Evolutionary conservation across 148 eudicot genomes (phyloP).

Genomic region (Amaranthus cruentus): DNA sequence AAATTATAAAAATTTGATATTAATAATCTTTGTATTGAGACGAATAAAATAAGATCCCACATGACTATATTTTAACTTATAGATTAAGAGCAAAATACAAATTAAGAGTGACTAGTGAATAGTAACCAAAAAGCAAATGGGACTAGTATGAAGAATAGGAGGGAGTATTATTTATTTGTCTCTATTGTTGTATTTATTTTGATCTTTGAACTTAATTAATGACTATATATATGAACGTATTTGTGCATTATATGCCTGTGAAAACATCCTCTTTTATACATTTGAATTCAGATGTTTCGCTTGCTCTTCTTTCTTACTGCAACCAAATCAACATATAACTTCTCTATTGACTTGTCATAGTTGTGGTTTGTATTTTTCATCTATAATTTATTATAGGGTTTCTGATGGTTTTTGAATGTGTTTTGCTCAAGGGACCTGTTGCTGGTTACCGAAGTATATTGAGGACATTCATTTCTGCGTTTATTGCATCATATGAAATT

Average conservation of each 20-base stretch:
- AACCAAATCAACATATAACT: neutral
- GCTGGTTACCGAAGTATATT: conserved; percentile 84
- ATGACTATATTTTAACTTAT: too few relatives aligned
- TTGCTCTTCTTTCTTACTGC: neutral
- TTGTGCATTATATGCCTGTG: too few relatives aligned
- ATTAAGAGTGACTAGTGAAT: too few relatives aligned
- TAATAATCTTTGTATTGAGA: too few relatives aligned
- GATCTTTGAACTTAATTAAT: too few relatives aligned
- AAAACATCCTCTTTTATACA: too few relatives aligned
- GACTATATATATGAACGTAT: too few relatives aligned
- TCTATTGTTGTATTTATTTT: neutral
- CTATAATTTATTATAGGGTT: neutral
- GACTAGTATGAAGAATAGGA: neutral
- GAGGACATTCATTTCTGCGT: conserved; percentile 84
- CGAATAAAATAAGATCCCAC: too few relatives aligned
- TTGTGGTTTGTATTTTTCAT: neutral
- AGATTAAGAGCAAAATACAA: too few relatives aligned
- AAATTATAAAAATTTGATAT: too few relatives aligned
- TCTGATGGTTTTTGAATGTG: conserved; percentile 1
- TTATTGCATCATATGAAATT: conserved; percentile 95
- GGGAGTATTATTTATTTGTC: conserved; percentile 2
- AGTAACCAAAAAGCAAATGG: too few relatives aligned
- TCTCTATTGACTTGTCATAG: neutral
- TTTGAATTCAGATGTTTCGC: too few relatives aligned
- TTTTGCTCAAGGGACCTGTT: conserved; percentile 56